phyloP scores from a whole-genome alignment of 2,329 filamentous ascomycete genomes.

The Penicillium psychrosexuale region DNA sequence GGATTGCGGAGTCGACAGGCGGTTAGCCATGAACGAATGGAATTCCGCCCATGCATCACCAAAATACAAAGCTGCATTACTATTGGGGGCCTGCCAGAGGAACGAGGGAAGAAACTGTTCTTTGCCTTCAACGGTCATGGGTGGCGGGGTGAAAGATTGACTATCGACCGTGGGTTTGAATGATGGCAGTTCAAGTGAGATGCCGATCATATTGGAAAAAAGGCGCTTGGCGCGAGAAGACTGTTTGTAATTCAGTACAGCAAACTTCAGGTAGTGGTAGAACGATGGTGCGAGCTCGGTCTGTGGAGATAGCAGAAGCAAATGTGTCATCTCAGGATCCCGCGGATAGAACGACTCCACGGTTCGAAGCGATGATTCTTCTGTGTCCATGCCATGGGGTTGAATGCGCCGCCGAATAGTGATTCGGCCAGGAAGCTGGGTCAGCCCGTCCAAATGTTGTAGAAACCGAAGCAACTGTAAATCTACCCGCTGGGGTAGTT shows the following conservation, averaged over 20 bases:
- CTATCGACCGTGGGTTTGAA: constrained; percentile 55
- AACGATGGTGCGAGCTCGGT: constrained; percentile 76
- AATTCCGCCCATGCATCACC: constrained; percentile 85
- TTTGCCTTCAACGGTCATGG: constrained; percentile 17
- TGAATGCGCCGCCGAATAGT: constrained; percentile 73
- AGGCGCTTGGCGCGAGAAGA: constrained; percentile 51
- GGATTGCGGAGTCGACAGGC: constrained; percentile 44
- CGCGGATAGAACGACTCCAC: constrained; percentile 85
- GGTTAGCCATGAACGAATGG: constrained; percentile 70
- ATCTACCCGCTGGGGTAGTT: constrained; percentile 72
- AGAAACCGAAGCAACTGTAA: constrained; percentile 61
- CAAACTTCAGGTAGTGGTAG: constrained; percentile 81
- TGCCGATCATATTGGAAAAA: constrained; percentile 63
- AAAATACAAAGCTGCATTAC: constrained; percentile 76
- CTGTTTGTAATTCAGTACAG: constrained; percentile 73
- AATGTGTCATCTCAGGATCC: constrained; percentile 62
- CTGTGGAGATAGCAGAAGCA: constrained; percentile 81
- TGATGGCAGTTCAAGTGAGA: constrained; percentile 73
- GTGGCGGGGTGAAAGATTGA: constrained; percentile 48
- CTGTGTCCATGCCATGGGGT: constrained; percentile 56
- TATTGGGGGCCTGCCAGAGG: constrained; percentile 80
- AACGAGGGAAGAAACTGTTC: constrained; percentile 56
- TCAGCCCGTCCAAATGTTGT: constrained; percentile 65
- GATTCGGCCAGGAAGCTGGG: constrained; percentile 50
- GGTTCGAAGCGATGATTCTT: constrained; percentile 71